A percentile compares a stretch with the other conserved stretches of the same genome.
These are phyloP conservation scores for Alternaria tenuissima DNA, from an alignment of 2,329 filamentous ascomycete genomes.

Conservation along the genomic window DNA sequence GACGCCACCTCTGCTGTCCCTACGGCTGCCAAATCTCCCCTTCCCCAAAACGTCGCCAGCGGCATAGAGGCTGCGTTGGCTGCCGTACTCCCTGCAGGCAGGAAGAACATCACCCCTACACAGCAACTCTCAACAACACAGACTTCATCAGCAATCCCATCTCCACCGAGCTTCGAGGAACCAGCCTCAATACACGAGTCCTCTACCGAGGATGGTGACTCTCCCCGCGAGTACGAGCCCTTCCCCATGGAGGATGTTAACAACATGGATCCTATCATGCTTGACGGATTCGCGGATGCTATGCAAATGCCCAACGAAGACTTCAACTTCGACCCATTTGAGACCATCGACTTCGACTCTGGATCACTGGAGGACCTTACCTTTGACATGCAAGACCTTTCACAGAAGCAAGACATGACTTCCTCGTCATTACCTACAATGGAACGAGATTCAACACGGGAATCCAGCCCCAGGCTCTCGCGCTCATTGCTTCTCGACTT, in stretches of 20 bases:
- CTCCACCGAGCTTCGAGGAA: slow-evolving; percentile 33
- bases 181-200: slow-evolving; percentile 28
- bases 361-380: slow-evolving; percentile 29
- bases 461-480: slow-evolving; percentile 43
- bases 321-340: slow-evolving; percentile 37
- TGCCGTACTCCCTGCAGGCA: slow-evolving; percentile 45
- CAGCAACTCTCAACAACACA: slow-evolving; percentile 23
- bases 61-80: slow-evolving; percentile 47
- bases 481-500: slow-evolving; percentile 52
- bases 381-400: slow-evolving; percentile 30
- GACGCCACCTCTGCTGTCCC: slow-evolving; percentile 15
- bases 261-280: slow-evolving; percentile 31
- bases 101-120: slow-evolving; percentile 28
- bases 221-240: slow-evolving; percentile 34
- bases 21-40: slow-evolving; percentile 18
- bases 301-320: slow-evolving; percentile 35
- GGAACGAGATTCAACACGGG: slow-evolving; percentile 27
- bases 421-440: slow-evolving; percentile 19
- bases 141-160: slow-evolving; percentile 28
- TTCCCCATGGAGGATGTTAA: slow-evolving; percentile 38
- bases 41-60: slow-evolving; percentile 43
- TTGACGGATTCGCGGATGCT: slow-evolving; percentile 36
- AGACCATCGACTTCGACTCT: slow-evolving; percentile 39
- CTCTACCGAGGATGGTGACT: slow-evolving; percentile 37
- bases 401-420: slow-evolving; percentile 28